Base-by-base conservation (phyloP, 768 basidiomycete genomes). In the Pisolithus microcarpus region DNA sequence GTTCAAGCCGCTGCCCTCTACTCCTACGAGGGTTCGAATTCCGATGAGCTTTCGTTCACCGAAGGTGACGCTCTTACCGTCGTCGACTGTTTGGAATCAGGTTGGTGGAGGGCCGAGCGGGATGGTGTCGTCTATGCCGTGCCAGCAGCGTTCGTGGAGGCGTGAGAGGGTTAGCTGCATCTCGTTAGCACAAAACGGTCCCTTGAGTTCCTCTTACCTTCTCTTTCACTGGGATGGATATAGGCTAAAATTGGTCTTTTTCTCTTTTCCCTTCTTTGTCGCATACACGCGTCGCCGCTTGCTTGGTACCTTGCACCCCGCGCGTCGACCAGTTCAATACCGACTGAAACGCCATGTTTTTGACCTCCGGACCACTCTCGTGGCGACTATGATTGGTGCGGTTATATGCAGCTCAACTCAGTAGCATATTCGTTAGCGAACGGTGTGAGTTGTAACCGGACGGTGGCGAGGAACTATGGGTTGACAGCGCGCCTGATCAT, bases 31-130 rank as follows among this genome's bases (percentile, higher is more conserved):
- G n/a, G n/a, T n/a, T n/a, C n/a, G n/a, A n/a, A n/a, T n/a, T n/a
- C n/a, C n/a, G n/a, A n/a, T n/a, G n/a, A n/a, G n/a, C n/a, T n/a
- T n/a, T n/a, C n/a, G n/a, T n/a, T n/a, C n/a, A n/a, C n/a, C n/a
- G n/a, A n/a, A 69, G 92, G 89, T 52, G 89, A 95, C 51, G 64
- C 69, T 31, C 70, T 97, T 37, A 74, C 74, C 7, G 82, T 99
- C 55, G 77, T 97, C 51, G 96, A 99, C 62, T 78, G 70, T 43
- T 78, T 78, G 49, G 96, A 97, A 58, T 75, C 72, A 96, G 96
- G 98, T 60, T 98, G 96, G 96, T 98, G 91, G 91, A 97, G 94
- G 73, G 87, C 85, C 38, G 94, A 97, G 71, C 79, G 80, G 61
- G 82, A 78, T 44, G 95, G 95, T 19, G 68, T 84, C 54, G 82